Evolutionary conservation across 495 filamentous ascomycete genomes (phyloP).

Genomic region (Sabuloglossum arenarium): DNA sequence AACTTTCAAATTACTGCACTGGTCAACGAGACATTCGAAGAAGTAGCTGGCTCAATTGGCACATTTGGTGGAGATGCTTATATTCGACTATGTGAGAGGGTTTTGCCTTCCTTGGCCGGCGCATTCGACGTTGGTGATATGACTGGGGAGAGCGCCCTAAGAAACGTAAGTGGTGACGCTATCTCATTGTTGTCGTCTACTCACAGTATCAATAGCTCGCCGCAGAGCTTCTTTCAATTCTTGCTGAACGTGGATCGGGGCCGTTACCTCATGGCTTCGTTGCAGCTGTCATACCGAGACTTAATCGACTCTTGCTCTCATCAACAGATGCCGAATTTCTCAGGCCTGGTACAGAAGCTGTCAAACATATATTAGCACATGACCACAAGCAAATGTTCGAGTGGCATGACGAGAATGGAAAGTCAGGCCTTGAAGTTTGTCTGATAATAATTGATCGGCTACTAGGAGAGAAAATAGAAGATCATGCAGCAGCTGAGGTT

Average conservation of each 20-base stretch:
- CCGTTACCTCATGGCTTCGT: conserved; percentile 80
- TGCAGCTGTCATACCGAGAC: conserved; percentile 62
- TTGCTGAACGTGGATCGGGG: conserved; percentile 59
- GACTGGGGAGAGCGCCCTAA: conserved; percentile 63
- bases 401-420: conserved; percentile 54
- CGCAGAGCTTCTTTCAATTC: conserved; percentile 57
- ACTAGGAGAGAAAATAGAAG: conserved; percentile 58
- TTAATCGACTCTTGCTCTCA: conserved; percentile 58
- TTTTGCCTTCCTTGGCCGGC: conserved; percentile 67
- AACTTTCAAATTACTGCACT: conserved; percentile 74
- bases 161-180: conserved; percentile 26
- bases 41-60: conserved; percentile 47
- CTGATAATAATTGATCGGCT: conserved; percentile 88
- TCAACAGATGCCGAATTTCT: conserved; percentile 70
- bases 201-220: conserved; percentile 35
- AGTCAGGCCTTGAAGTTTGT: conserved; percentile 71
- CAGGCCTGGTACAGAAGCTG: conserved; percentile 62
- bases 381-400: conserved; percentile 71
- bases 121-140: conserved; percentile 75
- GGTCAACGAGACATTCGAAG: conserved; percentile 78
- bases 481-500: conserved; percentile 86
- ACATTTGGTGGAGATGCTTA: conserved; percentile 46
- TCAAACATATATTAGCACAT: conserved; percentile 72
- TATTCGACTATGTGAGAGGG: conserved; percentile 62
- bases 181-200: background rate